Evolutionary conservation across 208 protist species (phyloP), one percentile per base, ranked within the genome.

Genomic region (Leishmania martiniquensis): DNA sequence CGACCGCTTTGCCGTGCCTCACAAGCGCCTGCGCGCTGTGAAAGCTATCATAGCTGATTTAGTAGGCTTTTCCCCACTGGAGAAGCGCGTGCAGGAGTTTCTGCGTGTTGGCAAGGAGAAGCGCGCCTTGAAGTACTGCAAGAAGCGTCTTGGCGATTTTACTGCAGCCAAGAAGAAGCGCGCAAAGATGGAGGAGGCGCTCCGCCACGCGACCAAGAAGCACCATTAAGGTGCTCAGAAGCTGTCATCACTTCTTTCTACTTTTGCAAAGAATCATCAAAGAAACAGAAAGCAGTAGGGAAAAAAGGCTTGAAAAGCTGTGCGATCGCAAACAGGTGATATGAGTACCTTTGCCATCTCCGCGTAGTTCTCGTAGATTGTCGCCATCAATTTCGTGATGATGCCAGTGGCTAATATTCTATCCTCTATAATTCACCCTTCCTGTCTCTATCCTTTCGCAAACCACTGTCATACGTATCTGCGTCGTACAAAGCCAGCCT

Each of bases 61-160:
- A 34, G 94, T 96, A 37, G 97, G 97, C 78, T 87, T 93, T n/a
- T 91, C 93, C n/a, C 97, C 97, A 22, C 89, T 98, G 73, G 97
- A 99, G 83, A 94, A 88, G 86, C 95, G 97, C 66, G 91, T 97
- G 62, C 92, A 94, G 87, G 97, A 99, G 92, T 85, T 99, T 76
- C 90, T 99, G 75, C 97, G 96, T 75, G 94, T 99, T 29, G 95
- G 95, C 42, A 97, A 97, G 91, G 97, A 99, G 84, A 99, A 99
- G 93, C 93, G 96, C 77, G 97, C 97, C 60, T 89, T 99, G 51
- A 98, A 98, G 87, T 96, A 96, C 81, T 95, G 92, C 90, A 99
- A 99, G 89, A 97, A 97, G 90, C 92, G 96, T 76, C 91, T 98
- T 55, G 96, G 96, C 47, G 86, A 93, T 87, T 91, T 96, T 82